Conservation (phyloP, 2,329 filamentous ascomycete species). For the Claviceps sp. region DNA sequence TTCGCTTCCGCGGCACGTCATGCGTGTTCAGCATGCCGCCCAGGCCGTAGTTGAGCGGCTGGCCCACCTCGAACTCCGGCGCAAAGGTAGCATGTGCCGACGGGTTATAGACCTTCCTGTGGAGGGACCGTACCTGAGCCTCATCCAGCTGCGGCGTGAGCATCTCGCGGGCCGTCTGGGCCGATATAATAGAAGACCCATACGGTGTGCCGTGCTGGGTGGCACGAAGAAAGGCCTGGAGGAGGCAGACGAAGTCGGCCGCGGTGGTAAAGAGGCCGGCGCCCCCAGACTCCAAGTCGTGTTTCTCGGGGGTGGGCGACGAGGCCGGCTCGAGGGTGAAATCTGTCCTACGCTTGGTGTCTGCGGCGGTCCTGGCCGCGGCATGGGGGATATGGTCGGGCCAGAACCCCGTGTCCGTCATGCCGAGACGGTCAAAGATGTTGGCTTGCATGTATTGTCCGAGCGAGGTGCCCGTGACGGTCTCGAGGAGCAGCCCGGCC, state of each 20-base stretch:
- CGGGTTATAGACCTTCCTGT: conserved; percentile 10
- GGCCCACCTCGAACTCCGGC: conserved; percentile 22
- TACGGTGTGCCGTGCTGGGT: conserved; percentile 16
- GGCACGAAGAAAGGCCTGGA: conserved; percentile 21
- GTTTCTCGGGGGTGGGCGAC: conserved; percentile 14
- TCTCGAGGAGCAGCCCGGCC: conserved; percentile 31
- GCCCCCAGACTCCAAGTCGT: conserved; percentile 28
- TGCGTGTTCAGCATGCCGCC: conserved; percentile 26
- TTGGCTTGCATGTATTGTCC: conserved; percentile 23
- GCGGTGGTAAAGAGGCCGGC: conserved; percentile 29
- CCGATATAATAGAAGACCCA: conserved; percentile 13
- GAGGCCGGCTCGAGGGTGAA: conserved; percentile 9
- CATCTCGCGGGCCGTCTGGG: conserved; percentile 20
- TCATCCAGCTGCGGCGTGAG: conserved; percentile 27
- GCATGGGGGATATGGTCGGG: conserved; percentile 16
- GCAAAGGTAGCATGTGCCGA: conserved; percentile 15
- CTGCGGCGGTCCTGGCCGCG: conserved; percentile 11
- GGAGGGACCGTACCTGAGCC: conserved; percentile 11
- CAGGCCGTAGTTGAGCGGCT: conserved; percentile 24
- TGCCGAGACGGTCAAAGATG: conserved; percentile 23
- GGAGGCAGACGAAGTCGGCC: conserved; percentile 24
- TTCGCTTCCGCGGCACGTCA: conserved; percentile 26
- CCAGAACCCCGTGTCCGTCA: conserved; percentile 25
- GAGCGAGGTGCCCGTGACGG: conserved; percentile 22
- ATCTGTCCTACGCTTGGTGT: conserved; percentile 6